Percentiles rank a stretch among this genome's conserved stretches.
Conservation (phyloP, 2,329 filamentous ascomycete genomes). For the Aspergillus neoniger region DNA sequence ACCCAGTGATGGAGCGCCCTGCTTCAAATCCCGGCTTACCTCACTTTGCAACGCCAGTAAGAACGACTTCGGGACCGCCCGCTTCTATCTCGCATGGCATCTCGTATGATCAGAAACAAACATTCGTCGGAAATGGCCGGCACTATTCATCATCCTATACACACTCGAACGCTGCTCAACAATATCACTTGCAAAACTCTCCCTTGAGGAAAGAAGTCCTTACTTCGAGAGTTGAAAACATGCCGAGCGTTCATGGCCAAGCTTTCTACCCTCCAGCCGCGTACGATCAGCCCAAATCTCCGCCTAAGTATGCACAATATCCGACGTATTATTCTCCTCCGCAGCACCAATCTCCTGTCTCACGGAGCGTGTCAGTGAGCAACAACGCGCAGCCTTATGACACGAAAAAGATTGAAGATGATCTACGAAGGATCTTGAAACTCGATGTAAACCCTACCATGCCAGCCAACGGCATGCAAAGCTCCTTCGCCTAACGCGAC, state of each 20-base stretch:
- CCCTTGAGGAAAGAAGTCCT: constrained; percentile 36
- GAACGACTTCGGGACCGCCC: constrained; percentile 39
- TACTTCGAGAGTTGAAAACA: constrained; percentile 22
- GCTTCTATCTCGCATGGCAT: constrained; percentile 24
- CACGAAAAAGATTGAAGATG: constrained; percentile 51
- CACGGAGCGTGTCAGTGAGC: constrained; percentile 23
- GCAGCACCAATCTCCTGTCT: constrained; percentile 25
- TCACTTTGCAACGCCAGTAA: constrained; percentile 35
- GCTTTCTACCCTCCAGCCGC: constrained; percentile 26
- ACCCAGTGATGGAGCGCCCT: constrained; percentile 21
- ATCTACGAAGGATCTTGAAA: constrained; percentile 51
- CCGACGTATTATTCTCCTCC: constrained; percentile 26
- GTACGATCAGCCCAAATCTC: constrained; percentile 26
- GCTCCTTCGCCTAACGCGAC: constrained; percentile 32
- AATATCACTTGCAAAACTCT: constrained; percentile 32
- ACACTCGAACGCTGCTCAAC: constrained; percentile 25
- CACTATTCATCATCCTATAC: constrained; percentile 27
- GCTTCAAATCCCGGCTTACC: constrained; percentile 25
- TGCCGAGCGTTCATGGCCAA: constrained; percentile 11
- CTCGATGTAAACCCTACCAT: constrained; percentile 38
- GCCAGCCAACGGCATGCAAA: constrained; percentile 34
- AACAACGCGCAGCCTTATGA: constrained; percentile 36
- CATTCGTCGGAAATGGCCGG: constrained; percentile 19
- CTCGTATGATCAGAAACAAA: constrained; percentile 20
- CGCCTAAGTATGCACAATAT: constrained; percentile 15